phyloP scores from a whole-genome alignment of 2,329 filamentous ascomycete genomes.

The Sclerotinia glacialis region DNA sequence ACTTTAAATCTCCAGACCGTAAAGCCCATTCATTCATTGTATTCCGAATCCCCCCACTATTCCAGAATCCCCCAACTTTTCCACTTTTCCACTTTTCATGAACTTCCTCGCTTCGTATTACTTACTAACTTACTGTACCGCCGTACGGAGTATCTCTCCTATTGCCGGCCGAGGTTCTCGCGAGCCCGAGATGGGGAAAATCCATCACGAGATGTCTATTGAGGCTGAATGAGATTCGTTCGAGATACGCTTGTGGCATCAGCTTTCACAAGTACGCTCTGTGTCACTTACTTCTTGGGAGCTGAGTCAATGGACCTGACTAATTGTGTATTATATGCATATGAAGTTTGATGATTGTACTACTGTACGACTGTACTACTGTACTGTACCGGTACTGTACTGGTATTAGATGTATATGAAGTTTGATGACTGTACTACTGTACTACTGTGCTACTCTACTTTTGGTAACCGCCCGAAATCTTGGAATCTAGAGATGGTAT shows the following conservation, averaged over 20 bases:
- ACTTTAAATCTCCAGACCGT: conserved; percentile 14
- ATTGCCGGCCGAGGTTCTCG: neutral
- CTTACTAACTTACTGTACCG: no score
- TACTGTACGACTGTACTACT: no score
- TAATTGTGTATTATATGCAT: neutral
- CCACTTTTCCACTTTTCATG: neutral
- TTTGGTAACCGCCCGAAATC: neutral
- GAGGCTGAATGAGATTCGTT: neutral
- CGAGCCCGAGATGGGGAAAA: neutral
- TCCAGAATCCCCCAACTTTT: neutral
- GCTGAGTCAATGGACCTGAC: neutral
- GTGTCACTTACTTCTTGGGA: neutral
- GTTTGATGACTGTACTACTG: no score
- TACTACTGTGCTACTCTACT: no score
- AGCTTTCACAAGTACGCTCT: neutral
- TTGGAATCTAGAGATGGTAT: neutral
- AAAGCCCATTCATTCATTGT: neutral
- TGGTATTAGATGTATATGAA: no score
- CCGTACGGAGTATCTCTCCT: neutral
- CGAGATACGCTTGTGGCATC: neutral
- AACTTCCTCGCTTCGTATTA: neutral
- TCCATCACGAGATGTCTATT: neutral
- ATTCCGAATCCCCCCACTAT: neutral
- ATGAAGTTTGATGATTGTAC: neutral
- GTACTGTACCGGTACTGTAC: no score